phyloP scores from a whole-genome alignment of 305 asterid genomes.

The Rubia balearica region DNA sequence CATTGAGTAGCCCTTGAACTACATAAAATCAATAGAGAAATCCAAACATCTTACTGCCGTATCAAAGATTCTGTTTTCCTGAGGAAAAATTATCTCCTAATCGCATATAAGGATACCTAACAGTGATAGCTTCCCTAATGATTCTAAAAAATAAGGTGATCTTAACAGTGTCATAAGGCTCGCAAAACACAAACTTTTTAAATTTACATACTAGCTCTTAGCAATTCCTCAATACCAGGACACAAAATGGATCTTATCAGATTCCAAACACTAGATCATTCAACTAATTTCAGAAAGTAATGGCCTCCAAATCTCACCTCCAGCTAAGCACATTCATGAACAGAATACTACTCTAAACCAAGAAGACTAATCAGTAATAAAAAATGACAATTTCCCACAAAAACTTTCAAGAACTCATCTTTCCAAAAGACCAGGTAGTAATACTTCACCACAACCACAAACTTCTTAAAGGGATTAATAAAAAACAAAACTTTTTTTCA shows the following conservation, averaged over 20 bases:
- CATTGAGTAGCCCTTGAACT: not conserved
- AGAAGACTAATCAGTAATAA: not conserved
- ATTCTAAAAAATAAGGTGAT: not conserved
- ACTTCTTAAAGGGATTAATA: not conserved
- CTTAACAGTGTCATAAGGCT: not conserved
- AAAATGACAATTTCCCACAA: not conserved
- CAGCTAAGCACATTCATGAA: not conserved
- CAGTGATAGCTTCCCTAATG: not conserved
- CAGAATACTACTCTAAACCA: not conserved
- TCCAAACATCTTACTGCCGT: not conserved
- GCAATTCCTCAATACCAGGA: not conserved
- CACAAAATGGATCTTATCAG: not conserved
- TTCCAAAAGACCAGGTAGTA: not conserved
- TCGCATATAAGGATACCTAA: not conserved
- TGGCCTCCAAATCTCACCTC: not conserved
- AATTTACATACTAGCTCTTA: not conserved
- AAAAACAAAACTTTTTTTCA: not conserved
- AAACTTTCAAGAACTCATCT: not conserved
- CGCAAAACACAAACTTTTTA: not conserved
- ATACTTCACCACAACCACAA: not conserved
- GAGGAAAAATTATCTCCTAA: not conserved
- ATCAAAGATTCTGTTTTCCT: not conserved
- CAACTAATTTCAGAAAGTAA: not conserved
- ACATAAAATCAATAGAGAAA: not conserved
- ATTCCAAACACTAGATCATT: not conserved